phyloP scores from a whole-genome alignment of 2,329 filamentous ascomycete species.

The Trichoderma hamatum region DNA sequence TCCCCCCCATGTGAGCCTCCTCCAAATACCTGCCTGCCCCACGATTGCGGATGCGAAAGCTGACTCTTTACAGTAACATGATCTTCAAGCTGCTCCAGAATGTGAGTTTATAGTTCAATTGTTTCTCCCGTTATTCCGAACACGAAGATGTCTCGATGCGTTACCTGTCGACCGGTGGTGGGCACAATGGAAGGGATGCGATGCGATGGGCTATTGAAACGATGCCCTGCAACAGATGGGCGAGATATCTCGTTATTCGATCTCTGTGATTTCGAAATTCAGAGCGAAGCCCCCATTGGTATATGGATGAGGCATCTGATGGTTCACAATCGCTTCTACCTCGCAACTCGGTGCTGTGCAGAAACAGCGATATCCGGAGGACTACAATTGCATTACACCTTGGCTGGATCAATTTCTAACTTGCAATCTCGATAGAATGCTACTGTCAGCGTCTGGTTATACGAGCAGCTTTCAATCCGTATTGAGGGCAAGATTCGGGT shows the following conservation, averaged over 20 bases:
- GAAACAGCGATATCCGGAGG: background rate
- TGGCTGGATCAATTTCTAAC: slow-evolving; percentile 2
- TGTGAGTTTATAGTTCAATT: slow-evolving; percentile 37
- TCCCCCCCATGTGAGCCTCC: slow-evolving; percentile 56
- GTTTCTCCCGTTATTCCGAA: background rate
- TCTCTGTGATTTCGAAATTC: background rate
- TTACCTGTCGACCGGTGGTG: background rate
- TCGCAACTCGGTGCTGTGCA: background rate
- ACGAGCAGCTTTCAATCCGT: slow-evolving; percentile 89
- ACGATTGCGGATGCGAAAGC: slow-evolving; percentile 25
- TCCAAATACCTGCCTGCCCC: slow-evolving; percentile 6
- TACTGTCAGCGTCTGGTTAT: slow-evolving; percentile 93
- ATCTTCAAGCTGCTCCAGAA: slow-evolving; percentile 77
- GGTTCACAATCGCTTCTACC: background rate
- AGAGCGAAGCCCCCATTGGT: background rate
- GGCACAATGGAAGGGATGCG: background rate
- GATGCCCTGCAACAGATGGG: background rate
- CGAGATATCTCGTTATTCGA: background rate
- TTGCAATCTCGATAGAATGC: slow-evolving; percentile 60
- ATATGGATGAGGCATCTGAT: background rate
- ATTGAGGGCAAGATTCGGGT: slow-evolving; percentile 97
- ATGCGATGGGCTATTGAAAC: background rate
- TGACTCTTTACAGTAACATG: slow-evolving; percentile 47
- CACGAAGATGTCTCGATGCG: background rate
- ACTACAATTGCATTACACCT: background rate